A percentile compares a stretch with the other conserved stretches of the same genome.
Evolutionary conservation across 2,329 filamentous ascomycete genomes (phyloP).

Genomic region (Nigrograna mackinnonii): DNA sequence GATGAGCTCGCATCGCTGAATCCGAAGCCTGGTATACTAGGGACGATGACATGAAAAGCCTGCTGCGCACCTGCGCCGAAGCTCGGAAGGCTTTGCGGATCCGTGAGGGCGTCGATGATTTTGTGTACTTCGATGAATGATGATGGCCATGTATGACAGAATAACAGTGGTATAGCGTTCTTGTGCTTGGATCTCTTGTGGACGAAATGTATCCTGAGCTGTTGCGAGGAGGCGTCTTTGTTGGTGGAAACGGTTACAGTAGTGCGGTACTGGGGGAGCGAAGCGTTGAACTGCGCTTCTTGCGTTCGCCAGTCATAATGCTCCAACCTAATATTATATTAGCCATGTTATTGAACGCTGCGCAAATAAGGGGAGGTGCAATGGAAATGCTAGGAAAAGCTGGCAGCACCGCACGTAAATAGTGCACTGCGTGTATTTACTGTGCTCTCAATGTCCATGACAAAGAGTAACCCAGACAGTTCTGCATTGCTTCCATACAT

Average conservation of each 20-base stretch:
- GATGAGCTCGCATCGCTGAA: slow-evolving; percentile 66
- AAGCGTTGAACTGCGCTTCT: slow-evolving; percentile 61
- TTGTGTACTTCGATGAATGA: slow-evolving; percentile 64
- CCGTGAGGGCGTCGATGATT: slow-evolving; percentile 58
- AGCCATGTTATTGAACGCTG: slow-evolving; percentile 11
- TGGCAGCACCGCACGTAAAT: no score
- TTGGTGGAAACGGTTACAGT: slow-evolving; percentile 41
- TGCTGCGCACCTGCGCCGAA: slow-evolving; percentile 22
- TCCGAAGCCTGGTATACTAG: slow-evolving; percentile 67
- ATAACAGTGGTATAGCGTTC: slow-evolving; percentile 64
- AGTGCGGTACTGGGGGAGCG: slow-evolving; percentile 68
- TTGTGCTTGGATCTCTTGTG: slow-evolving; percentile 59
- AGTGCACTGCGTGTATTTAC: no score
- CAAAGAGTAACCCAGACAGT: no score
- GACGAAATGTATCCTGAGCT: slow-evolving; percentile 65
- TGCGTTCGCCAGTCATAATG: slow-evolving; percentile 66
- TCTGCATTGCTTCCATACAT: no score
- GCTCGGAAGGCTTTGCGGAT: slow-evolving; percentile 50
- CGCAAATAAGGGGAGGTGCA: slow-evolving; percentile 4
- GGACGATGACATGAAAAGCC: slow-evolving; percentile 69
- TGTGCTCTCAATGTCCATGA: no score
- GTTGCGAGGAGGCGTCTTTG: slow-evolving; percentile 13
- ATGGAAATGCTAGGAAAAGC: no score
- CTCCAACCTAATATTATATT: slow-evolving; percentile 59
- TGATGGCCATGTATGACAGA: slow-evolving; percentile 68